These are phyloP conservation scores for Sporisorium graminicola DNA, from an alignment of 1,284 basidiomycete species.

Conservation along the genomic window DNA sequence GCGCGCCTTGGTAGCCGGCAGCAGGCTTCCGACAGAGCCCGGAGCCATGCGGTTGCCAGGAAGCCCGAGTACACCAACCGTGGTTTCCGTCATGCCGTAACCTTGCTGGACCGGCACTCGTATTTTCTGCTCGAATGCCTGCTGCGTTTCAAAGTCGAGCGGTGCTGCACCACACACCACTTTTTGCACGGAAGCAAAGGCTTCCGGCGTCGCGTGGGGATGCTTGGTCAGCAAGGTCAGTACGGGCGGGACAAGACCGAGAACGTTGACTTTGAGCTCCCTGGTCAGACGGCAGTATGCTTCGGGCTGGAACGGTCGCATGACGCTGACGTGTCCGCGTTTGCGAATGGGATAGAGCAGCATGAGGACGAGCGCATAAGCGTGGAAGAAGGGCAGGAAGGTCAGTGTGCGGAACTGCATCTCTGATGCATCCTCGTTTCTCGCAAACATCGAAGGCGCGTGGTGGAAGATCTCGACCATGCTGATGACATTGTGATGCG, in stretches of 20 bases:
- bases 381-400: conserved; percentile 53
- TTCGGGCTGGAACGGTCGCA: conserved; percentile 38
- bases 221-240: conserved; percentile 30
- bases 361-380: conserved; percentile 29
- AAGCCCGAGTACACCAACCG: conserved; percentile 42
- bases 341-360: conserved; percentile 24
- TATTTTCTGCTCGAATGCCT: conserved; percentile 31
- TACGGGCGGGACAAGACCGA: conserved; percentile 39
- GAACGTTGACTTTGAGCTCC: conserved; percentile 29
- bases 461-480: conserved; percentile 40
- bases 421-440: background rate
- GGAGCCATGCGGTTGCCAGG: conserved; percentile 8
- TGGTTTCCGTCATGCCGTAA: conserved; percentile 55
- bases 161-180: conserved; percentile 42
- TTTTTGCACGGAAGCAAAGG: conserved; percentile 19
- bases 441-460: conserved; percentile 17
- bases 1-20: conserved; percentile 33
- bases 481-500: conserved; percentile 43
- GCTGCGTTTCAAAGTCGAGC: conserved; percentile 34
- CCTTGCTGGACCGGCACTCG: conserved; percentile 36
- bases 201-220: conserved; percentile 18
- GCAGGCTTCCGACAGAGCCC: conserved; percentile 33
- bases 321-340: conserved; percentile 16
- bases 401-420: conserved; percentile 25
- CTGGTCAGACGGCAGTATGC: conserved; percentile 27